Percentiles rank a stretch among this genome's conserved stretches.
These are phyloP conservation scores for Groenewaldozyma tartarivorans DNA, from an alignment of 805 yeast species.

Conservation along the genomic window DNA sequence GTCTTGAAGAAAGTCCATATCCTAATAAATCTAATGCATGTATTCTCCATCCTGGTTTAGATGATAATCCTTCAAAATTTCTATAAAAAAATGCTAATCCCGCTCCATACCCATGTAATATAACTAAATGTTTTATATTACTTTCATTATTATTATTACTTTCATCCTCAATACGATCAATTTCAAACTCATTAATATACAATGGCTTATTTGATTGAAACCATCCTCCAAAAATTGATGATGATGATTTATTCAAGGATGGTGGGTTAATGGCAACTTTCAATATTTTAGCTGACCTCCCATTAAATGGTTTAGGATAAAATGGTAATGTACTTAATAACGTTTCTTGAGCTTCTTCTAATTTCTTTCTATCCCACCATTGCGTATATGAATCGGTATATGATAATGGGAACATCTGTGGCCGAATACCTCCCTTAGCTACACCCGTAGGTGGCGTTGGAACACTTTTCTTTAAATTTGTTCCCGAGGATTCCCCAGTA, in stretches of 20 bases:
- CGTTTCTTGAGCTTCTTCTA: constrained; percentile 34
- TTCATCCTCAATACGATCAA: constrained; percentile 21
- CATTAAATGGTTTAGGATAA: constrained; percentile 23
- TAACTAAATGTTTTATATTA: constrained; percentile 45
- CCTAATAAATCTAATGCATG: constrained; percentile 87
- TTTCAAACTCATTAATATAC: constrained; percentile 67
- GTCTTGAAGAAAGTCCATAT: constrained; percentile 75
- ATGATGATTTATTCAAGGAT: too few species aligned
- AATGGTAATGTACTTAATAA: constrained; percentile 51
- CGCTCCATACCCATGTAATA: constrained; percentile 92
- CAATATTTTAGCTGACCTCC: constrained; percentile 28
- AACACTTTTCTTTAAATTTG: constrained; percentile 3
- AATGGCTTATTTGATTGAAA: constrained; percentile 20
- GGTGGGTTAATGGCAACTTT: background rate
- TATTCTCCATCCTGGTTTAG: constrained; percentile 46
- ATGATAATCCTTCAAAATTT: constrained; percentile 46
- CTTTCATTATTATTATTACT: background rate
- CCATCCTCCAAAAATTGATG: too few species aligned
- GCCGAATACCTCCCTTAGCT: constrained; percentile 20
- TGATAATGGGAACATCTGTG: constrained; percentile 28
- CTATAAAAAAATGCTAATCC: constrained; percentile 73
- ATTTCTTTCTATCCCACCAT: constrained; percentile 33
- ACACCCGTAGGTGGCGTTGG: constrained; percentile 31
- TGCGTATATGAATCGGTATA: constrained; percentile 32
- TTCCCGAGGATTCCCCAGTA: background rate